Evolutionary conservation across 805 yeast genomes (phyloP), one percentile per base, ranked within the genome.

Genomic region (Kluyveromyces siamensis): DNA sequence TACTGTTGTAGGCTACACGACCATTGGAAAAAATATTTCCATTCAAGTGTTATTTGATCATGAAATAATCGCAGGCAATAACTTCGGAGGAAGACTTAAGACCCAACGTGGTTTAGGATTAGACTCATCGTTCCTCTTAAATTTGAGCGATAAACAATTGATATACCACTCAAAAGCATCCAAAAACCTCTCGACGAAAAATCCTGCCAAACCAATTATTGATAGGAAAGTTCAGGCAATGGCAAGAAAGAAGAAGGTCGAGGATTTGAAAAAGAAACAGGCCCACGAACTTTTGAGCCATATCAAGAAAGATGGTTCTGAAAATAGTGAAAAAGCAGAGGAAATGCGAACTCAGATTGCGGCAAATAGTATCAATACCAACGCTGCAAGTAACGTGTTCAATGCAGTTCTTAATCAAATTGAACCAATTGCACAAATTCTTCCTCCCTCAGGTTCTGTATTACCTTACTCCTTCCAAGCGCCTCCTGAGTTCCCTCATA

Each of bases 51-150:
- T 93, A 37, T 93, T 91, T 73, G 99, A 93, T 61, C 68, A 76
- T 49, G 86, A 90, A 39, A 72, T 91, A 48, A 72, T 89, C 46
- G 85, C 93, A 43, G 98, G 97, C 57, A 83, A 81, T 61, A 80
- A 76, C 25, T 73, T 93, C 69, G 86, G 81, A 55, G 96, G 95
- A 6, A 80, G 87, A 62, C 72, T 89, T 58, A 69, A 68, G 46
- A 77, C 91, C 6, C 84, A 81, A 58, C 81, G 99, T 60, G 99
- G 98, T 17, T 67, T 88, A 55, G 80, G 84, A 21, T 79, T 93
- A 48, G 95, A 87, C 54, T 81, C 95, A 0, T 80, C 91, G 0
- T 74, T 87, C 48, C 81, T 93, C 36, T 74, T 93, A 67, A 93
- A 93, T 62, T 61, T 91, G 45, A 74, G 91, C 5, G 69, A 79